These are phyloP conservation scores for Alternaria hordeiaustralica DNA, from an alignment of 2,329 filamentous ascomycete genomes.

Conservation along the genomic window DNA sequence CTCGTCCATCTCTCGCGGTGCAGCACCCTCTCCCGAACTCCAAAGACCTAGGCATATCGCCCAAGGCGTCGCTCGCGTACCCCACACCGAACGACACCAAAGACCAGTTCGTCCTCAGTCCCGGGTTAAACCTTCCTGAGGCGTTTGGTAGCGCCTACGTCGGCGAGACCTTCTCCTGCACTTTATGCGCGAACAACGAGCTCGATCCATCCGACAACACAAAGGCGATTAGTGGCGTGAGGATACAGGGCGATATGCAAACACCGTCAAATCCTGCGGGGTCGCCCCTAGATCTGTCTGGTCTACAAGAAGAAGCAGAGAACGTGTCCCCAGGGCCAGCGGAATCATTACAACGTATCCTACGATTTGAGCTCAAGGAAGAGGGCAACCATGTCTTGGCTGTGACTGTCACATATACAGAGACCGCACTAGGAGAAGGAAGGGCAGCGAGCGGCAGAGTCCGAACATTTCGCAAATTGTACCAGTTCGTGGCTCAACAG, in stretches of 20 bases:
- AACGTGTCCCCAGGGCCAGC: conserved; percentile 59
- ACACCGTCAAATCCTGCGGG: conserved; percentile 74
- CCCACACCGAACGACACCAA: conserved; percentile 57
- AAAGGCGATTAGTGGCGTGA: conserved; percentile 72
- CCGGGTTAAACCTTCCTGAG: conserved; percentile 80
- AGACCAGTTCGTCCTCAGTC: conserved; percentile 63
- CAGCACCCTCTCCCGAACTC: conserved; percentile 69
- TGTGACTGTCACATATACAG: conserved; percentile 93
- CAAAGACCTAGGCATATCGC: conserved; percentile 58
- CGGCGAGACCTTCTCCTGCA: conserved; percentile 93
- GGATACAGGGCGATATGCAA: conserved; percentile 93
- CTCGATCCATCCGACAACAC: conserved; percentile 50
- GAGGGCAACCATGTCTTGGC: conserved; percentile 93
- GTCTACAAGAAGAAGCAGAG: conserved; percentile 51
- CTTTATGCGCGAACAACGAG: conserved; percentile 95
- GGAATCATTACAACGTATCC: conserved; percentile 77
- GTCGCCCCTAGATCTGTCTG: conserved; percentile 64
- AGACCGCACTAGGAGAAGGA: conserved; percentile 67
- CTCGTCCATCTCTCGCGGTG: conserved; percentile 76
- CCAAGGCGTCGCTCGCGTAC: conserved; percentile 73
- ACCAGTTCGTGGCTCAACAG: conserved; percentile 93
- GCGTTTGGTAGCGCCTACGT: conserved; percentile 95
- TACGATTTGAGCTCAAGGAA: conserved; percentile 88
- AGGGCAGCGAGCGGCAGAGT: conserved; percentile 66
- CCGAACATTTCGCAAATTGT: conserved; percentile 90